Base-by-base conservation (phyloP, 1,139 yeast species). In the Starmera stellimalicola region DNA sequence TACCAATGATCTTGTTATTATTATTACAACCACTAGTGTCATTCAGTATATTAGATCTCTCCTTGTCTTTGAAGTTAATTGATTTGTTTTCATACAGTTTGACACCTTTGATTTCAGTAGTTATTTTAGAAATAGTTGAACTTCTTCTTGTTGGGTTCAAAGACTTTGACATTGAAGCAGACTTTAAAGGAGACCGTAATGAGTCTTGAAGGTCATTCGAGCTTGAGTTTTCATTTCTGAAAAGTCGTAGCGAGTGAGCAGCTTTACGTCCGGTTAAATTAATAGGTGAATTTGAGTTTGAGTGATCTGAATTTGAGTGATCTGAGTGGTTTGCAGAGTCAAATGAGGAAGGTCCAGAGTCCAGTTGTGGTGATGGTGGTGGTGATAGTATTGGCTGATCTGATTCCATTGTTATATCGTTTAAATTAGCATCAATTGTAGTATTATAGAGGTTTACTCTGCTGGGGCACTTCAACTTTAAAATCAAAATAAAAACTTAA, bases 231-330 rank as follows among this genome's bases (percentile, higher is more conserved):
- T 57, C 60, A 36, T 42, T 59, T 50, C 63, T 57, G 45, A 70
- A 70, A 16, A 70, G 52, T 16, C 73, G 53, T 26, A 70, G 50
- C n/a, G 73, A 65, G 32, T 65, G 56, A 18, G 76, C 70, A 5
- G 76, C 76, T 48, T 70, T 70, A 35, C 77, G 58, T 3, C 61
- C 62, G 3, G 59, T 48, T 12, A 37, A 16, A 25, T 30, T 30
- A 24, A 23, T 27, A 17, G 32, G 32, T 6, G 31, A 14, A 8
- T 11, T 18, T 28, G 30, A 7, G 10, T 18, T 18, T 17, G 7
- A 10, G 11, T 22, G 11, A 4, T 6, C 12, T 22, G 25, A n/a
- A 8, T 22, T 22, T 22, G 25, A n/a, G n/a, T n/a, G n/a, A n/a
- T n/a, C n/a, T n/a, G n/a, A n/a, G n/a, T n/a, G n/a, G n/a, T n/a